Base-by-base conservation (phyloP, 192 early-diverging fungal genomes). In the Entomortierella chlamydospora region DNA sequence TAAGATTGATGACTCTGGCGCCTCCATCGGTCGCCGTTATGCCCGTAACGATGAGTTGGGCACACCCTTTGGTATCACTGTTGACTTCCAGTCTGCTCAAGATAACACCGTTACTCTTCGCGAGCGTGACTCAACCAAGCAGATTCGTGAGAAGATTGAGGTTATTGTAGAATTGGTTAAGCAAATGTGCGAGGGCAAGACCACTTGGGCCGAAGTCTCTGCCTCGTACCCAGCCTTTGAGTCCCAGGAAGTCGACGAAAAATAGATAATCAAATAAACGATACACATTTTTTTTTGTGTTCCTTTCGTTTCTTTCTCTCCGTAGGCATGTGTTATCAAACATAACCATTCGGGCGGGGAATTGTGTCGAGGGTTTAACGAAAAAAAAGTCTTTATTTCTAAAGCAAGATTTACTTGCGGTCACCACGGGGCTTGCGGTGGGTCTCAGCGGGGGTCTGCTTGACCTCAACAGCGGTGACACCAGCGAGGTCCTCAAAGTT, bases 31-130 rank as follows among this genome's bases (percentile, higher is more conserved):
- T 67, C 91, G 91, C 62, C 91, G 98, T 70, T 99, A 99, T 84
- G 89, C 97, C 3, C 93, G 98, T 70, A 98, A 98, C 82, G 98
- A 99, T 82, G 97, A 99, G 83, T 81, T 99, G 31, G 98, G 98
- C 64, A 99, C 93, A 43, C 96, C 96, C 39, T 99, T 96, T 83
- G 97, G 92, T 31, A 88, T 99, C 79, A 99, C 98, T 15, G 92
- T 99, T 34, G 98, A 99, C 85, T 98, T 99, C 91, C 93, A 97
- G 72, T 95, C 97, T n/a, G 91, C 91, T 45, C 86, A 96, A 80
- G 98, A 99, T 76, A 64, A 86, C 59, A 96, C 95, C 13, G 93
- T 99, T 37, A 99, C 98, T 17, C 85, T 99, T 50, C 93, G 98
- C 59, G 96, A 98, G 85, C 92, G 98, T 54, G 98, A 99, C 74